Percentiles rank a stretch among this genome's conserved stretches.
phyloP scores from a whole-genome alignment of 768 basidiomycete species.

The Termitomyces bulborhizus region DNA sequence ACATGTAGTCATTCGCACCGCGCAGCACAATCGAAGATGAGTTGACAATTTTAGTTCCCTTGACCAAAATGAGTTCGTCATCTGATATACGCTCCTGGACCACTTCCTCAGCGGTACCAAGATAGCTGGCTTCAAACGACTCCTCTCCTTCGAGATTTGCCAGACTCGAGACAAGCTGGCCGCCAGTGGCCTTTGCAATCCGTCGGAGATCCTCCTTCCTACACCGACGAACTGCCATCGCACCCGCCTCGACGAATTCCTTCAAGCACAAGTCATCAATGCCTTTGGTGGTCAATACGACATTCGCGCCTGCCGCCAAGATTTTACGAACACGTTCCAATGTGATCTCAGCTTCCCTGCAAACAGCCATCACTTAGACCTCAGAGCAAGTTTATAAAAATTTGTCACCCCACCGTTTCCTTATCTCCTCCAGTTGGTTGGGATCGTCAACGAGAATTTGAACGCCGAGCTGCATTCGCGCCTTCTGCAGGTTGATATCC shows the following conservation, averaged over 20 bases:
- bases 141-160: conserved; percentile 98
- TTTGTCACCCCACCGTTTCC: conserved; percentile 60
- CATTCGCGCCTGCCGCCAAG: conserved; percentile 92
- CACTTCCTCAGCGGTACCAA: conserved; percentile 95
- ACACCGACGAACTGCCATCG: conserved; percentile 97
- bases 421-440: conserved; percentile 92
- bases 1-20: conserved; percentile 98
- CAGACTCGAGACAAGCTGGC: conserved; percentile 84
- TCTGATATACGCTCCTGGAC: conserved; percentile 97
- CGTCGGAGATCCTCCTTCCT: conserved; percentile 96
- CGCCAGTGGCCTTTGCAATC: conserved; percentile 96
- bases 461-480: conserved; percentile 95
- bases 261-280: conserved; percentile 98
- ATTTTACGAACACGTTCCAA: conserved; percentile 95
- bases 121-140: conserved; percentile 86
- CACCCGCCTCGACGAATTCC: conserved; percentile 98
- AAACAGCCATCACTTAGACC: neutral
- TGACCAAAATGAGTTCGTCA: conserved; percentile 94
- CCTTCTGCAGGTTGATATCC: conserved; percentile 95
- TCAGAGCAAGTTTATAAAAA: neutral
- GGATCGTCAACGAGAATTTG: conserved; percentile 98
- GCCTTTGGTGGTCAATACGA: conserved; percentile 95
- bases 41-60: conserved; percentile 95
- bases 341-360: conserved; percentile 91
- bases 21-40: conserved; percentile 90